These are phyloP conservation scores for Pseudozyma sp. DNA, from an alignment of 1,284 basidiomycete genomes.

Conservation along the genomic window DNA sequence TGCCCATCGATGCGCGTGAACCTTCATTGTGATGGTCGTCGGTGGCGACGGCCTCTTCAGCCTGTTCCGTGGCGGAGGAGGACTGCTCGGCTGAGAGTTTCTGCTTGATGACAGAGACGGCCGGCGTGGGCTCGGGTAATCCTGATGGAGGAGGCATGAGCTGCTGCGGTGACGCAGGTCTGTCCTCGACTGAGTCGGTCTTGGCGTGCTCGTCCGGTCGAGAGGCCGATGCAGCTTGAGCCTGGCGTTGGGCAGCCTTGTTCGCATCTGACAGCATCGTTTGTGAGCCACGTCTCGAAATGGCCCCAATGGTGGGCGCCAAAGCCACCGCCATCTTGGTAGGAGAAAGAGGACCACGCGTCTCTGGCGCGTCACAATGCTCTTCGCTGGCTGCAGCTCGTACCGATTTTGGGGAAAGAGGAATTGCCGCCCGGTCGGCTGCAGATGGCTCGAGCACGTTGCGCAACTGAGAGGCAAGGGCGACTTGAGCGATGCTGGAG, in stretches of 20 bases:
- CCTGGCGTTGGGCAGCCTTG: slow-evolving; percentile 1
- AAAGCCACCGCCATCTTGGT: slow-evolving; percentile 45
- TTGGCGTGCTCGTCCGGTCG: slow-evolving; percentile 1
- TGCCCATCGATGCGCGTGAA: slow-evolving; percentile 17
- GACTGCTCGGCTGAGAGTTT: slow-evolving; percentile 18
- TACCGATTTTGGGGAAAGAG: slow-evolving; percentile 8
- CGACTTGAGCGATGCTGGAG: slow-evolving; percentile 38
- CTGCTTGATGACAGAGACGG: slow-evolving; percentile 38
- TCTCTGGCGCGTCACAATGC: slow-evolving; percentile 43
- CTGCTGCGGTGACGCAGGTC: slow-evolving; percentile 16
- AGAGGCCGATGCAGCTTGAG: not conserved
- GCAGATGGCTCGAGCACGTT: slow-evolving; percentile 23
- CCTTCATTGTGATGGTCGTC: not conserved
- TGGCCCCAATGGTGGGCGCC: slow-evolving; percentile 41
- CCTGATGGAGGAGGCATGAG: slow-evolving; percentile 46
- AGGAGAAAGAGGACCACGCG: slow-evolving; percentile 40
- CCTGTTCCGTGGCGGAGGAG: not conserved
- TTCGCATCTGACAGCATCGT: slow-evolving; percentile 27
- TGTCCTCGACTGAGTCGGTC: not conserved
- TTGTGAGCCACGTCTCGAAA: slow-evolving; percentile 40
- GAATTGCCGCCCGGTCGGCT: not conserved
- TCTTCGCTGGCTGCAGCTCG: not conserved
- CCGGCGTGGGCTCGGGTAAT: slow-evolving; percentile 31
- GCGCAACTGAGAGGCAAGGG: slow-evolving; percentile 32
- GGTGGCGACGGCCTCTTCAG: not conserved